Conservation (phyloP, 768 basidiomycete genomes). For the Cubamyces lactineus region DNA sequence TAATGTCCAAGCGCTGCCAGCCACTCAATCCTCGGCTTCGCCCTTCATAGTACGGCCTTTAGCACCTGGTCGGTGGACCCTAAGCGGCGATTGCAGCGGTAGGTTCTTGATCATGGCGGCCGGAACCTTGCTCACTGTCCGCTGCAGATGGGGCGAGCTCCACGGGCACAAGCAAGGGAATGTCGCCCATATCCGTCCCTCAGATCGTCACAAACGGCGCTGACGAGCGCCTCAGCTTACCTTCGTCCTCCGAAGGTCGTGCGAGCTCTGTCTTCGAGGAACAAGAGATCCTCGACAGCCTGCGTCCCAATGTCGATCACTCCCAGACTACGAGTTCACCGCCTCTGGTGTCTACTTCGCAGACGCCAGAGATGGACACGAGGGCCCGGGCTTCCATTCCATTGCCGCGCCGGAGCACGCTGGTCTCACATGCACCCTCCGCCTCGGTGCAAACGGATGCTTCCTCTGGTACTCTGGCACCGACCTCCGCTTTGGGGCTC, state of each 20-base stretch:
- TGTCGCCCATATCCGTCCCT: too few species aligned
- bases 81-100: conserved; percentile 3
- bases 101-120: background rate
- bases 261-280: conserved; percentile 16
- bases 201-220: background rate
- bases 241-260: background rate
- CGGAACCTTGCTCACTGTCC: too few species aligned
- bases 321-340: background rate
- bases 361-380: too few species aligned
- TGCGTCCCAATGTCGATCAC: background rate
- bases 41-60: conserved; percentile 6
- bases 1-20: background rate
- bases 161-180: background rate
- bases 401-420: too few species aligned
- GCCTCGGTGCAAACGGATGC: background rate
- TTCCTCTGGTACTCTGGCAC: too few species aligned
- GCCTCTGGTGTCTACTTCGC: background rate
- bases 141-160: background rate
- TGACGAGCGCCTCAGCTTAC: background rate
- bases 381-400: too few species aligned
- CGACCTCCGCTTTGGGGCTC: too few species aligned
- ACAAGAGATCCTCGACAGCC: conserved; percentile 9
- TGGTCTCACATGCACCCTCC: too few species aligned
- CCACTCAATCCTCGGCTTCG: background rate
- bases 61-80: conserved; percentile 15